Evolutionary conservation across 1,284 basidiomycete genomes (phyloP).

Genomic region (Ganoderma lucidum): DNA sequence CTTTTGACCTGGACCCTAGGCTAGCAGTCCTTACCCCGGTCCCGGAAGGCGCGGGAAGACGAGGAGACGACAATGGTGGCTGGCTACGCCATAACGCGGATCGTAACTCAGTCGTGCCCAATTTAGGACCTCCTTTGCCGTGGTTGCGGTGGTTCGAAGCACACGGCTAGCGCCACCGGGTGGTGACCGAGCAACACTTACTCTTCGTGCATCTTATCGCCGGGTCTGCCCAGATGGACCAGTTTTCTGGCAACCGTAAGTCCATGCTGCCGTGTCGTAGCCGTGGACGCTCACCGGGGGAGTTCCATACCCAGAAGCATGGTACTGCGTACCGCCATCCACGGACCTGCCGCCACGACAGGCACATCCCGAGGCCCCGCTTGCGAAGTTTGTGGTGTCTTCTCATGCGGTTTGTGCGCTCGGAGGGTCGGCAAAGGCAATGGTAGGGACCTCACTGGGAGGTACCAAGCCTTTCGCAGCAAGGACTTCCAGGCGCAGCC

Average conservation of each 20-base stretch:
- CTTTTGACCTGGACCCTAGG: background rate
- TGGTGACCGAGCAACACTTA: background rate
- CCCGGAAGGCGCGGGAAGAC: background rate
- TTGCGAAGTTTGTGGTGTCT: background rate
- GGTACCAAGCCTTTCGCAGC: background rate
- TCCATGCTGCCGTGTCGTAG: slow-evolving; percentile 4
- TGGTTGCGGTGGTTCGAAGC: background rate
- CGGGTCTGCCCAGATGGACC: slow-evolving; percentile 15
- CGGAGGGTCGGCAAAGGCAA: background rate
- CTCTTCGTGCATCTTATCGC: slow-evolving; percentile 29
- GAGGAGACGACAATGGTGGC: background rate
- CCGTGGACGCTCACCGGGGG: background rate
- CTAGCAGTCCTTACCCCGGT: slow-evolving; percentile 1
- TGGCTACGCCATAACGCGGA: background rate
- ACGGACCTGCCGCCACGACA: background rate
- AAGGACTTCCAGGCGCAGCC: background rate
- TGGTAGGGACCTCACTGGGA: background rate
- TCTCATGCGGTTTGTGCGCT: background rate
- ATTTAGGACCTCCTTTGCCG: background rate
- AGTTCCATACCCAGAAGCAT: slow-evolving; percentile 9
- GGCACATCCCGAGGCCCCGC: background rate
- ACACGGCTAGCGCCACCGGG: slow-evolving; percentile 21
- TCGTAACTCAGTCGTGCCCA: slow-evolving; percentile 5
- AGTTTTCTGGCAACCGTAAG: slow-evolving; percentile 14
- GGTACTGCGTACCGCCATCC: background rate